phyloP scores from a whole-genome alignment of 2,329 filamentous ascomycete species.

The Diaporthe velutina region DNA sequence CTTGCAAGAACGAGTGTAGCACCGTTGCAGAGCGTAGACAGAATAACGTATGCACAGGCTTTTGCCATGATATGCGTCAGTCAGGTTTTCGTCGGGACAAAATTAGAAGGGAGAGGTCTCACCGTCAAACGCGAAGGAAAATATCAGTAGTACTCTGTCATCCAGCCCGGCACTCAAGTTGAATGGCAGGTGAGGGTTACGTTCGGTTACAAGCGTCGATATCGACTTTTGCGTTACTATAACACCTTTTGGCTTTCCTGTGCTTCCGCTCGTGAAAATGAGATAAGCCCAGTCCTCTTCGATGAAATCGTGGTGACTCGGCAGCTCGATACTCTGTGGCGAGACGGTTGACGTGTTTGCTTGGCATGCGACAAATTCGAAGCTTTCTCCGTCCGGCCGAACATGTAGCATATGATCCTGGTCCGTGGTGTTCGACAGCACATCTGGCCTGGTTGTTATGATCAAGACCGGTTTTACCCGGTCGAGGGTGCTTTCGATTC shows the following conservation, averaged over 20 bases:
- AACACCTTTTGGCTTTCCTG: neutral
- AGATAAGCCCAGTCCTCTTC: slow-evolving; percentile 17
- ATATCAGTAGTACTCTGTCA: neutral
- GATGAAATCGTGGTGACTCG: neutral
- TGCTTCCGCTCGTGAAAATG: neutral
- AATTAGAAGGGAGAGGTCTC: neutral
- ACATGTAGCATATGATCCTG: neutral
- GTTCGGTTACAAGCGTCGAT: neutral
- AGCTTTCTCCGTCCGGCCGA: neutral
- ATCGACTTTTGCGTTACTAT: slow-evolving; percentile 6
- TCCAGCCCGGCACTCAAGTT: neutral
- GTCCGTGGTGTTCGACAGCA: neutral
- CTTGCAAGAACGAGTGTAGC: slow-evolving; percentile 1
- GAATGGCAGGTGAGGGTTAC: neutral
- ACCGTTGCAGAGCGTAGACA: slow-evolving; percentile 4
- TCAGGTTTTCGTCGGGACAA: fast-evolving
- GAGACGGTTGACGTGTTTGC: neutral
- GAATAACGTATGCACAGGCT: slow-evolving; percentile 9
- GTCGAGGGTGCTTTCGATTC: neutral
- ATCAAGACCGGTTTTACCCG: neutral
- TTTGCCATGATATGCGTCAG: fast-evolving
- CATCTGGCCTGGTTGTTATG: neutral
- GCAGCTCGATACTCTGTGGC: neutral
- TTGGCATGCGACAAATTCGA: neutral
- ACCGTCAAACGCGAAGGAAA: slow-evolving; percentile 10